Evolutionary conservation across 495 filamentous ascomycete species (phyloP).

Genomic region (Elaphomyces granulatus): DNA sequence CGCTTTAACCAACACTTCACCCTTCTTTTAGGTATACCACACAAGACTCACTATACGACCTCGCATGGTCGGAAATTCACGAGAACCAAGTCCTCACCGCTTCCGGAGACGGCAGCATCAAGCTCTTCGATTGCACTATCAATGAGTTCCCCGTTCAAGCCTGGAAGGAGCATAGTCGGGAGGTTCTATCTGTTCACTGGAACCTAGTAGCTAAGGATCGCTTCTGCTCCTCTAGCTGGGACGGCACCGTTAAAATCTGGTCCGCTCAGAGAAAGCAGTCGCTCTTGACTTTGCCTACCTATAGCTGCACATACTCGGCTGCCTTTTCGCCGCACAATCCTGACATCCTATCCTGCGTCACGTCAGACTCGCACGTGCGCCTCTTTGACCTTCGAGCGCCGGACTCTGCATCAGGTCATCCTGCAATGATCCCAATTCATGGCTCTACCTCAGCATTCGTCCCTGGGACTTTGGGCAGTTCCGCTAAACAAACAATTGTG

Average conservation of each 20-base stretch:
- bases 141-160: conserved; percentile 69
- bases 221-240: conserved; percentile 84
- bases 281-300: conserved; percentile 70
- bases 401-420: conserved; percentile 65
- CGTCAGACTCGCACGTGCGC: conserved; percentile 71
- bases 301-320: conserved; percentile 81
- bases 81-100: conserved; percentile 84
- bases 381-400: conserved; percentile 84
- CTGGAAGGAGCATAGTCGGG: conserved; percentile 84
- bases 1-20: conserved; percentile 1
- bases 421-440: conserved; percentile 67
- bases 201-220: conserved; percentile 80
- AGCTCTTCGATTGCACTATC: conserved; percentile 74
- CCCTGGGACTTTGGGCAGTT: conserved; percentile 21
- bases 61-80: conserved; percentile 85
- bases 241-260: conserved; percentile 90
- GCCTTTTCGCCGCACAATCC: conserved; percentile 69
- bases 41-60: conserved; percentile 89
- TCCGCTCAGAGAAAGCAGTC: conserved; percentile 56
- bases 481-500: conserved; percentile 8
- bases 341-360: conserved; percentile 63
- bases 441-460: conserved; percentile 34
- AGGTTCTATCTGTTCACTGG: conserved; percentile 85
- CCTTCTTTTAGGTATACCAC: conserved; percentile 60
- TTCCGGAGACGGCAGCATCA: conserved; percentile 82